Evolutionary conservation across 495 filamentous ascomycete genomes (phyloP), one percentile per base, ranked within the genome.

Genomic region (Amphirosellinia nigrospora): DNA sequence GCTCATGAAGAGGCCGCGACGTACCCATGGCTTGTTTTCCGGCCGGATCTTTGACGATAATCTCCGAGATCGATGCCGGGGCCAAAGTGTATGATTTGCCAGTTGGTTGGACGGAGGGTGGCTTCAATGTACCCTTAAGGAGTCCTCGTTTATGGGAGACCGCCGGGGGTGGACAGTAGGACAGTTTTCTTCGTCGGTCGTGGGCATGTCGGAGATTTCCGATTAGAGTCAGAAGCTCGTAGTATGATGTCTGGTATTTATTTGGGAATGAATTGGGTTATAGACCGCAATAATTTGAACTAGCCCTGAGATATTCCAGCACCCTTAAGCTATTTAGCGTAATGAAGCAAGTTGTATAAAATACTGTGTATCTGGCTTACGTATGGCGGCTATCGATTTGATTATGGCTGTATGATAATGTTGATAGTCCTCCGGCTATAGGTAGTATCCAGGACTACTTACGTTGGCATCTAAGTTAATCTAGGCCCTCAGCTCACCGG

Each of bases 71-170:
- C 28, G 78, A 79, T 38, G 73, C 70, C 39, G 71, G 74, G 32
- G 72, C 23, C 52, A 82, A 71, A 13, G 77, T 80, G 55, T 82
- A 82, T 0, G 80, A 80, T 71, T 63, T 73, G 59, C 28, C 56
- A 21, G 69, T 66, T 48, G 76, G 64, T 32, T 36, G 67, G 30
- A 71, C 65, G 30, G 66, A 60, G 15, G 74, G 72, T 32, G 72
- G 74, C 38, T 58, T 75, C 55, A 78, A 65, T 52, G 43, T 70
- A 6, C 76, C 76, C 70, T 71, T 73, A 68, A 78, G 28, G 3
- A 78, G 71, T 61, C 55, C 56, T 11, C 74, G 74, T 21, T 4
- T 36, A 60, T 66, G 28, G 39, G 52, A 36, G 39, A 23, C n/a
- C 56, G 66, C 48, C 56, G 55, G 59, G 30, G 53, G 32, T 53